A percentile compares a stretch with the other conserved stretches of the same genome.
Conservation (phyloP, 1,284 basidiomycete genomes). For the Austroboletus novae-zelandiae region DNA sequence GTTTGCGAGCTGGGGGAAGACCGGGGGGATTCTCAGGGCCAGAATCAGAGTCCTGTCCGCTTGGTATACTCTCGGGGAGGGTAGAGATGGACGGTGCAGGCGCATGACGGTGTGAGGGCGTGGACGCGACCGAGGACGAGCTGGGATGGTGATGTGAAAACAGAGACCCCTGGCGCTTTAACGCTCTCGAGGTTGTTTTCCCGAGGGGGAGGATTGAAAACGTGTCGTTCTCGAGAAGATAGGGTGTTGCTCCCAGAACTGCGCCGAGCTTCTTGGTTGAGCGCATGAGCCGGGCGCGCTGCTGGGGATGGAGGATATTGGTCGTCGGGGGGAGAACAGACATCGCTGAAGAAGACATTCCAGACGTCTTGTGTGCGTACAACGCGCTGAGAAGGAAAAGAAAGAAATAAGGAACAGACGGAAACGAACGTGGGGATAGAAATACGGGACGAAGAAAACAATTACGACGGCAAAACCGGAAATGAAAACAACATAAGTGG, state of each 20-base stretch:
- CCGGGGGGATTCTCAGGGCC: conserved; percentile 17
- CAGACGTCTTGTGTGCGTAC: conserved; percentile 5
- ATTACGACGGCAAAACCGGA: too few species aligned
- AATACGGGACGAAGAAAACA: not conserved
- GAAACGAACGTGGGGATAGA: not conserved
- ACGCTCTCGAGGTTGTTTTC: conserved; percentile 15
- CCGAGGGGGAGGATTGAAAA: conserved; percentile 27
- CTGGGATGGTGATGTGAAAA: conserved; percentile 24
- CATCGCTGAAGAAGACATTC: conserved; percentile 21
- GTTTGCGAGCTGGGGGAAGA: conserved; percentile 16
- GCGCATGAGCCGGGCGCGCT: conserved; percentile 54
- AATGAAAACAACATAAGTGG: not conserved
- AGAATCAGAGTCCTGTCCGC: conserved; percentile 6
- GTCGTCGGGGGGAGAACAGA: conserved; percentile 40
- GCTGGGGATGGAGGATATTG: conserved; percentile 46
- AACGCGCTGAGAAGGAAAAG: not conserved
- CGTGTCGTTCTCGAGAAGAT: conserved; percentile 41
- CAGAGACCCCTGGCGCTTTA: conserved; percentile 37
- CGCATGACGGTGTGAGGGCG: conserved; percentile 7
- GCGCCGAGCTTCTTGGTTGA: conserved; percentile 59
- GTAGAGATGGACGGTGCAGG: conserved; percentile 18
- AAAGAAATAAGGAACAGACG: not conserved
- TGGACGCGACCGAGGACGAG: conserved; percentile 20
- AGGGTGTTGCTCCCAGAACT: conserved; percentile 55
- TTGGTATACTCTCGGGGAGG: conserved; percentile 4